These are phyloP conservation scores for Lecanicillium sp. DNA, from an alignment of 2,329 filamentous ascomycete genomes.

Conservation along the genomic window DNA sequence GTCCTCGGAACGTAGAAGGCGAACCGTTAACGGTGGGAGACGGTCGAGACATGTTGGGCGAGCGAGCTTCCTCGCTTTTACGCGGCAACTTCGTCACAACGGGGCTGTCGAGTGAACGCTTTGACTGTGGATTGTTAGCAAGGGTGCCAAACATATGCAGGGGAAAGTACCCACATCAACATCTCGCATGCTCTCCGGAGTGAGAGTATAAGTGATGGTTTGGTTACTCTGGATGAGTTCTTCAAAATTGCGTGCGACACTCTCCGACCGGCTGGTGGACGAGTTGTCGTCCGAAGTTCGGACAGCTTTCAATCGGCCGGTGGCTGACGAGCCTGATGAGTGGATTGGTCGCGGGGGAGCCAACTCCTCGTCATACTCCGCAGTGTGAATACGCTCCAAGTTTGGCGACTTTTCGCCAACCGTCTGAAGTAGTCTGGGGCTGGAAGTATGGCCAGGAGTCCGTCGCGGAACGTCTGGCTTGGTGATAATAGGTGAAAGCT, in stretches of 20 bases:
- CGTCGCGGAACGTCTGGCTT: background rate
- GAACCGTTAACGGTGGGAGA: slow-evolving; percentile 16
- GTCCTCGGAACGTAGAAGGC: slow-evolving; percentile 6
- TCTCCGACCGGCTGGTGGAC: slow-evolving; percentile 37
- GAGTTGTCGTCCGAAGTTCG: slow-evolving; percentile 52
- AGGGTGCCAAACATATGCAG: background rate
- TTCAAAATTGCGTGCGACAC: slow-evolving; percentile 64
- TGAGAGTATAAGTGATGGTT: slow-evolving; percentile 76
- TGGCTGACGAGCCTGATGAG: slow-evolving; percentile 41
- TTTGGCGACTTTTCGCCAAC: slow-evolving; percentile 1
- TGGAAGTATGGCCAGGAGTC: slow-evolving; percentile 3
- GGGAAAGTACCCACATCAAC: slow-evolving; percentile 52
- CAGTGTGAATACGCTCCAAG: slow-evolving; percentile 3
- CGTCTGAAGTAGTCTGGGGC: slow-evolving; percentile 1
- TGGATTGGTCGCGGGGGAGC: slow-evolving; percentile 30
- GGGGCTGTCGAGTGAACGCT: slow-evolving; percentile 34
- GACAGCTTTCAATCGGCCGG: slow-evolving; percentile 43
- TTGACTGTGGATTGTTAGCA: slow-evolving; percentile 24
- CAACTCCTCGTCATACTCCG: slow-evolving; percentile 21
- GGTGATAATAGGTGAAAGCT: too few species aligned
- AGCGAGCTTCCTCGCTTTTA: slow-evolving; percentile 39
- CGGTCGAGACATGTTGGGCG: slow-evolving; percentile 36
- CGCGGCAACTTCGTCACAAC: slow-evolving; percentile 31
- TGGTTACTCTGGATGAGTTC: slow-evolving; percentile 75
- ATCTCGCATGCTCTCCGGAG: slow-evolving; percentile 70